A percentile compares a stretch with the other conserved stretches of the same genome.
Conservation (phyloP, 1,284 basidiomycete genomes). For the Melampsora americana region DNA sequence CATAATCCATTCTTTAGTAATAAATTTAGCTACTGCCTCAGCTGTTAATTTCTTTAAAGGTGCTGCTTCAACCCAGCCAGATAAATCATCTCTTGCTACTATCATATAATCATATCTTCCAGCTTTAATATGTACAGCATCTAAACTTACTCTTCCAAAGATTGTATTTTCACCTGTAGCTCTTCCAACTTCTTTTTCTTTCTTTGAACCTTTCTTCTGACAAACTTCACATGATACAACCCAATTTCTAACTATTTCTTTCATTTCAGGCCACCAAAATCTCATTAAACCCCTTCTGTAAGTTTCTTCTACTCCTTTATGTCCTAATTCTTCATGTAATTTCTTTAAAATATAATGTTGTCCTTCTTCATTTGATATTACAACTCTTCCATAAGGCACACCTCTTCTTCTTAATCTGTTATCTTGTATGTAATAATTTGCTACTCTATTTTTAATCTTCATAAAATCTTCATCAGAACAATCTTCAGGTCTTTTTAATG, state of each 20-base stretch:
- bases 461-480: background rate
- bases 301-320: too few relatives aligned
- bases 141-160: constrained; percentile 8
- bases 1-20: constrained; percentile 6
- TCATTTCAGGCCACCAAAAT: too few relatives aligned
- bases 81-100: constrained; percentile 39
- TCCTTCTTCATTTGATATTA: background rate
- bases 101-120: constrained; percentile 17
- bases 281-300: too few relatives aligned
- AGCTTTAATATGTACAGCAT: constrained; percentile 28
- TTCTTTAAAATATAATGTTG: background rate
- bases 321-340: constrained; percentile 19
- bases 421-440: background rate
- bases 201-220: background rate
- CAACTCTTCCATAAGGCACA: background rate
- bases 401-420: background rate
- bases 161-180: constrained; percentile 1
- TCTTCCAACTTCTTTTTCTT: background rate
- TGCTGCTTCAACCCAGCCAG: constrained; percentile 27
- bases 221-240: constrained; percentile 9
- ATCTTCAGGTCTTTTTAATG: background rate
- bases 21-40: constrained; percentile 10
- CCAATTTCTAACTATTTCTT: constrained; percentile 3
- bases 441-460: background rate
- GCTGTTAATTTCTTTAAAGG: background rate